phyloP scores from a whole-genome alignment of 2,329 filamentous ascomycete genomes.

The Pseudogymnoascus destructans region DNA sequence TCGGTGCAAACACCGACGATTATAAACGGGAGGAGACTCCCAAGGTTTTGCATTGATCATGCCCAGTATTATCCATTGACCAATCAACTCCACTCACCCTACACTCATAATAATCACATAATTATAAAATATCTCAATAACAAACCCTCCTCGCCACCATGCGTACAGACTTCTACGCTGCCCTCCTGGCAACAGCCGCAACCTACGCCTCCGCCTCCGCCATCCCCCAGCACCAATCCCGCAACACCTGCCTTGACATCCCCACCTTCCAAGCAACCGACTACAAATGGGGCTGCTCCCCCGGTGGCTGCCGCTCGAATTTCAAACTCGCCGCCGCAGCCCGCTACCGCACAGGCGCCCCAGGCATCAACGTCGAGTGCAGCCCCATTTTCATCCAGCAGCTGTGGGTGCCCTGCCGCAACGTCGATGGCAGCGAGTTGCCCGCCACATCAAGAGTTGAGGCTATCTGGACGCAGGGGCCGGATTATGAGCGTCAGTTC shows the following conservation, averaged over 20 bases:
- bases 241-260: not conserved
- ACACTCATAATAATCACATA: not conserved
- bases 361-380: slow-evolving; percentile 22
- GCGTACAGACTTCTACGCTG: not conserved
- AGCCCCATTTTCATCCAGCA: slow-evolving; percentile 20
- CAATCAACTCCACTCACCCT: not conserved
- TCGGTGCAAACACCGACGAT: too few species aligned
- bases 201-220: not conserved
- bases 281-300: slow-evolving; percentile 18
- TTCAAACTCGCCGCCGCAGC: slow-evolving; percentile 20
- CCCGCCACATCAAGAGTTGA: slow-evolving; percentile 15
- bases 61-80: not conserved
- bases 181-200: not conserved
- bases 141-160: not conserved
- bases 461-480: slow-evolving; percentile 18
- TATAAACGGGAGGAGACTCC: not conserved
- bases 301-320: slow-evolving; percentile 19
- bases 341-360: slow-evolving; percentile 19
- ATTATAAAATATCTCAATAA: not conserved
- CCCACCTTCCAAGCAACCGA: not conserved
- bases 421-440: slow-evolving; percentile 11
- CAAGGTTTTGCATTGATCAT: not conserved
- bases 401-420: slow-evolving; percentile 19
- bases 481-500: slow-evolving; percentile 16
- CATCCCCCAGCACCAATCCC: not conserved